Evolutionary conservation across 2,329 filamentous ascomycete genomes (phyloP).

Genomic region (Phialemonium atrogriseum): DNA sequence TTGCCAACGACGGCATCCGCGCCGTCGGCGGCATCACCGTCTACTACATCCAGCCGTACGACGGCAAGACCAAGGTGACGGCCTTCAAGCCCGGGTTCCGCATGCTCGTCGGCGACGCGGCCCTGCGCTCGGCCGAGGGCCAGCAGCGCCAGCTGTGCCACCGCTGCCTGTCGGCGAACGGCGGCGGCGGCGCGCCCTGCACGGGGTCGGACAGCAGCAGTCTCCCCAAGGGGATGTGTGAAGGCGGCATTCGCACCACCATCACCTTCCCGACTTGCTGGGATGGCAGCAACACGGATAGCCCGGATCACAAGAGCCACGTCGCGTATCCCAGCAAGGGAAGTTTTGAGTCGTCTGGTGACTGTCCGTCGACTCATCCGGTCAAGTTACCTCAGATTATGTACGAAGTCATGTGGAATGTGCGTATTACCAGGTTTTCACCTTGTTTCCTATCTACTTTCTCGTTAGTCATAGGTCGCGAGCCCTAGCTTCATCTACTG

Average conservation of each 20-base stretch:
- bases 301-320: constrained; percentile 26
- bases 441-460: background rate
- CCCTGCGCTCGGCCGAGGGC: constrained; percentile 5
- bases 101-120: constrained; percentile 24
- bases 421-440: background rate
- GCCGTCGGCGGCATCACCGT: constrained; percentile 25
- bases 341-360: constrained; percentile 12
- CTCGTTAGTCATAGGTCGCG: too few species aligned
- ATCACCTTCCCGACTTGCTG: constrained; percentile 38
- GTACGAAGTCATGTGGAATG: constrained; percentile 33
- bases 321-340: constrained; percentile 33
- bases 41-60: constrained; percentile 30
- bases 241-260: constrained; percentile 29
- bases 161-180: constrained; percentile 9
- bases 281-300: constrained; percentile 40
- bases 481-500: too few species aligned
- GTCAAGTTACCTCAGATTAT: constrained; percentile 30
- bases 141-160: constrained; percentile 14
- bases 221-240: constrained; percentile 25
- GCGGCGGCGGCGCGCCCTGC: constrained; percentile 9
- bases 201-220: constrained; percentile 21
- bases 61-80: constrained; percentile 25
- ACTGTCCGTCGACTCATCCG: constrained; percentile 29
- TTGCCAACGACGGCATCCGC: constrained; percentile 19
- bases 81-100: constrained; percentile 30